Evolutionary conservation across 1,139 yeast genomes (phyloP).

Genomic region (Hansenula anomala): DNA sequence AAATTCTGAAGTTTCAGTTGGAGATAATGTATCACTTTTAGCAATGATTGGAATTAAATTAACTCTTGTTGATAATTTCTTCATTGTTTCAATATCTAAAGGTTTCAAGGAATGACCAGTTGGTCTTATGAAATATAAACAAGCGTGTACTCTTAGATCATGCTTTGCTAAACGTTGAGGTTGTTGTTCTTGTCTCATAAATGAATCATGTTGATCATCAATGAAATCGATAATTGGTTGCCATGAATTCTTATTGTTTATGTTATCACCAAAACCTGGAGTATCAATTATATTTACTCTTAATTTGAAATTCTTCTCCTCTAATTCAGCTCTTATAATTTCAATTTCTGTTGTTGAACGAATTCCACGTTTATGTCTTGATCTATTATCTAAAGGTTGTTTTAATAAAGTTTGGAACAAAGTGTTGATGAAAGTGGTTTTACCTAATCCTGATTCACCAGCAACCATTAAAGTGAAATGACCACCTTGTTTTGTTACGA

Average conservation of each 20-base stretch:
- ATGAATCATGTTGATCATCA: conserved; percentile 95
- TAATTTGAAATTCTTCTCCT: conserved; percentile 85
- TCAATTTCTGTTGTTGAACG: conserved; percentile 91
- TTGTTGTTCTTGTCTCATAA: conserved; percentile 95
- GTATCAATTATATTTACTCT: conserved; percentile 90
- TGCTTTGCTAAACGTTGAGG: conserved; percentile 66
- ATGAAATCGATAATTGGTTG: conserved; percentile 88
- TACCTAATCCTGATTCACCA: conserved; percentile 93
- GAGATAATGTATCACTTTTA: conserved; percentile 88
- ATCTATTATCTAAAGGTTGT: conserved; percentile 55
- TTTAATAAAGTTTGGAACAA: conserved; percentile 62
- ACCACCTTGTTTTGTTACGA: conserved; percentile 85
- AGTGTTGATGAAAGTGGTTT: conserved; percentile 92
- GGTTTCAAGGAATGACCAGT: conserved; percentile 95
- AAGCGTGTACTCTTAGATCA: conserved; percentile 93
- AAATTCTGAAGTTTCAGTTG: conserved; percentile 73
- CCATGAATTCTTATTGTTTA: conserved; percentile 91
- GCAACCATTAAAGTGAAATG: conserved; percentile 91
- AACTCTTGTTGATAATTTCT: conserved; percentile 79
- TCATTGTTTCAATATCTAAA: conserved; percentile 90
- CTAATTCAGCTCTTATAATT: conserved; percentile 83
- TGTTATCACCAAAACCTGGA: conserved; percentile 97
- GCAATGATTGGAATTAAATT: conserved; percentile 95
- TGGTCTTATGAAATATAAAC: conserved; percentile 91
- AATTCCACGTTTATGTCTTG: conserved; percentile 68